A percentile compares a stretch with the other conserved stretches of the same genome.
phyloP scores from a whole-genome alignment of 805 yeast species.

The Hanseniaspora occidentalis region DNA sequence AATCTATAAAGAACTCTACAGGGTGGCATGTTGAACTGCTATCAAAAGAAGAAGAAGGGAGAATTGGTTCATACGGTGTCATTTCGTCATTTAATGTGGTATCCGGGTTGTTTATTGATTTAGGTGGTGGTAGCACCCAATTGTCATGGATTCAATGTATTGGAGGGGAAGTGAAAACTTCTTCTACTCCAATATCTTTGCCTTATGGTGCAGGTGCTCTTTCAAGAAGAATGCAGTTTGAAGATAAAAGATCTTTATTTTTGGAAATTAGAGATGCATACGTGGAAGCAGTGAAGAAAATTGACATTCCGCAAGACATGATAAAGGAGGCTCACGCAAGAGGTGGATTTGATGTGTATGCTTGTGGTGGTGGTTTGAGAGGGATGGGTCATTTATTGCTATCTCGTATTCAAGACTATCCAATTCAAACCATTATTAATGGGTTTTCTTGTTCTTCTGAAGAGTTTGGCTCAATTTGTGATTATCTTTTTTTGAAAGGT shows the following conservation, averaged over 20 bases:
- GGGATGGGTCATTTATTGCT: conserved; percentile 54
- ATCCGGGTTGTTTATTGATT: conserved; percentile 57
- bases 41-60: conserved; percentile 52
- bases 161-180: conserved; percentile 42
- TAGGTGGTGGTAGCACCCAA: conserved; percentile 63
- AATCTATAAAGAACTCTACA: conserved; percentile 42
- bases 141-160: conserved; percentile 54
- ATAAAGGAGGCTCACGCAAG: conserved; percentile 36
- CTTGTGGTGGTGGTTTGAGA: conserved; percentile 67
- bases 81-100: conserved; percentile 59
- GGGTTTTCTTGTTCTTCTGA: conserved; percentile 50
- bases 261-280: conserved; percentile 43
- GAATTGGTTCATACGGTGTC: conserved; percentile 59
- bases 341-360: conserved; percentile 52
- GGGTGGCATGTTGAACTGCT: conserved; percentile 55
- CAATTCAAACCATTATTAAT: conserved; percentile 56
- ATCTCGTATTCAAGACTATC: conserved; percentile 41
- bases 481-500: conserved; percentile 37
- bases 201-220: conserved; percentile 70
- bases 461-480: conserved; percentile 38
- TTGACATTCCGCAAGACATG: conserved; percentile 41
- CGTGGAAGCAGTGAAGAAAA: conserved; percentile 35
- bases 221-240: conserved; percentile 40
- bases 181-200: conserved; percentile 45
- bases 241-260: conserved; percentile 35